Evolutionary conservation across 163 green algal species (phyloP).

Genomic region (Scenedesmus sp.): DNA sequence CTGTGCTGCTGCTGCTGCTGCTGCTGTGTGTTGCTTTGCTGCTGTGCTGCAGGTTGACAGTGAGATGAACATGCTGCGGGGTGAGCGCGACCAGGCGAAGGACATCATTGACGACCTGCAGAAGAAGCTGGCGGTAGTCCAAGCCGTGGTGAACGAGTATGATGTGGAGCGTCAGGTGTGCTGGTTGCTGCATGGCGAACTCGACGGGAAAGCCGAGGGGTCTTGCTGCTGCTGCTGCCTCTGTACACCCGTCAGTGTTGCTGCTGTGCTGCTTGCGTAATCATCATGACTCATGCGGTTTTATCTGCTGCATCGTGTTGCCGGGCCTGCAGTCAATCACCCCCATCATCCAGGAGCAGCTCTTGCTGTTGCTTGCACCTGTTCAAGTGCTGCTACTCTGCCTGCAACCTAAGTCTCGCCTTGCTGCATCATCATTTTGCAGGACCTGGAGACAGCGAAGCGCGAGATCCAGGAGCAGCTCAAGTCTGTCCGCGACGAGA

Average conservation of each 20-base stretch:
- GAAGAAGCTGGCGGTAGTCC: slow-evolving; percentile 52
- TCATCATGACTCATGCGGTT: too few species aligned
- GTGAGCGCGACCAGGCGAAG: slow-evolving; percentile 66
- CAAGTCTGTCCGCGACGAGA: slow-evolving; percentile 54
- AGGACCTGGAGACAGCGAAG: slow-evolving; percentile 62
- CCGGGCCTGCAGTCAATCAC: not conserved
- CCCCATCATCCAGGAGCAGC: not conserved
- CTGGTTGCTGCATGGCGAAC: not conserved
- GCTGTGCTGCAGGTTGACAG: slow-evolving; percentile 35
- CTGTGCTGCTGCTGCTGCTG: slow-evolving; percentile 9
- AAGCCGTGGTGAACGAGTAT: slow-evolving; percentile 24
- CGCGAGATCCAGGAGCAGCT: slow-evolving; percentile 58
- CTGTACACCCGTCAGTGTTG: not conserved
- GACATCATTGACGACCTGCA: slow-evolving; percentile 66
- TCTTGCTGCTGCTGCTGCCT: not conserved
- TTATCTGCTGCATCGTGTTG: not conserved
- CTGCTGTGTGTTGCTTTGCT: not conserved
- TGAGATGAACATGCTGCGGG: slow-evolving; percentile 64
- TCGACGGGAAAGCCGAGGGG: too few species aligned
- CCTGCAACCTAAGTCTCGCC: not conserved
- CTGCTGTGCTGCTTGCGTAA: not conserved
- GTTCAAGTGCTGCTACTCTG: not conserved
- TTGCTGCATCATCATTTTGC: not conserved
- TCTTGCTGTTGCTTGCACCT: not conserved
- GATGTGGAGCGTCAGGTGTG: slow-evolving; percentile 45